Evolutionary conservation across 2,329 filamentous ascomycete species (phyloP).

Genomic region (Trichoderma brevicompactum): DNA sequence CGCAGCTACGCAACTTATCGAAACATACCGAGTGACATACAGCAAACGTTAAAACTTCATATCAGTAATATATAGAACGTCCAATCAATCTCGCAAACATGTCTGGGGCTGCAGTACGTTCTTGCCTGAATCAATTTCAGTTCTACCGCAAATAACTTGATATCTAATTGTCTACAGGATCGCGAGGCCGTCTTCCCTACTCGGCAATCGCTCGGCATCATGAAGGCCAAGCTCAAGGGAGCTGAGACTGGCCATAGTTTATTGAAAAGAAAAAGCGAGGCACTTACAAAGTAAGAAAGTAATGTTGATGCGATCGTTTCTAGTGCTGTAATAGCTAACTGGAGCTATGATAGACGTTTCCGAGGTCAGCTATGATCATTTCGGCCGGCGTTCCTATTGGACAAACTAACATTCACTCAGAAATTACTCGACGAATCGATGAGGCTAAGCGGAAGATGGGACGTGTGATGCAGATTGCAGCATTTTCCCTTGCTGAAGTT

Average conservation of each 20-base stretch:
- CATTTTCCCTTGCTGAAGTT: constrained; percentile 95
- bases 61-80: neutral
- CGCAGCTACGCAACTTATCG: constrained; percentile 13
- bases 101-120: constrained; percentile 41
- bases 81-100: constrained; percentile 33
- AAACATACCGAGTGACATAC: constrained; percentile 13
- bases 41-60: neutral
- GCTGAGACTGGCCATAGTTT: constrained; percentile 90
- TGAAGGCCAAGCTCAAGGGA: constrained; percentile 98
- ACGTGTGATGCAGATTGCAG: constrained; percentile 97
- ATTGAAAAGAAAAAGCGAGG: constrained; percentile 97
- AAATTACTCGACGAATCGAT: constrained; percentile 96
- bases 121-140: neutral
- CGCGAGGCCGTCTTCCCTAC: constrained; percentile 97
- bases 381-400: neutral
- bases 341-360: constrained; percentile 68
- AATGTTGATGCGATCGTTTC: neutral
- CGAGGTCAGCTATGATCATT: constrained; percentile 63
- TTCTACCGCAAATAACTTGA: neutral
- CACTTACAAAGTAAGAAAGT: constrained; percentile 81
- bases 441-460: constrained; percentile 99
- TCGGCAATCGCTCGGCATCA: constrained; percentile 91
- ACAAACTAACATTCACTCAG: constrained; percentile 48
- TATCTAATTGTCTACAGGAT: constrained; percentile 61
- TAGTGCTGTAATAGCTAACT: constrained; percentile 20